phyloP scores from a whole-genome alignment of 2,329 filamentous ascomycete genomes.

The Fusarium palustre region DNA sequence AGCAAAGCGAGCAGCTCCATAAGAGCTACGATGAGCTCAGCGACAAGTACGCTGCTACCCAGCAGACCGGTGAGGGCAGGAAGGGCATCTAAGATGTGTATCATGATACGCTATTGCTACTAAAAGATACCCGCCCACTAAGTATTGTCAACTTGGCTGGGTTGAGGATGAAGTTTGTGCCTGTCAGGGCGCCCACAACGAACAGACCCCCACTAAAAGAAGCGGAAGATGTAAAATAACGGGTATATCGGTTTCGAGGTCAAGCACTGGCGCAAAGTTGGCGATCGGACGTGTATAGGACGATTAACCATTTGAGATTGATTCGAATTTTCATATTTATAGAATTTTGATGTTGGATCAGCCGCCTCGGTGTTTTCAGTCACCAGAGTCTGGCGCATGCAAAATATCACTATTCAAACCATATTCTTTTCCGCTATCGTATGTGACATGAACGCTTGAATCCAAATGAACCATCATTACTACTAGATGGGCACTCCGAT shows the following conservation, averaged over 20 bases:
- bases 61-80: constrained; percentile 63
- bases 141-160: neutral
- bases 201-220: constrained; percentile 13
- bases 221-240: constrained; percentile 34
- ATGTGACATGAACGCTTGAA: neutral
- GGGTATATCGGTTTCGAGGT: constrained; percentile 20
- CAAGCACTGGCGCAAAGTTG: constrained; percentile 36
- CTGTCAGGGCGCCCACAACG: constrained; percentile 29
- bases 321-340: constrained; percentile 27
- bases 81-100: constrained; percentile 64
- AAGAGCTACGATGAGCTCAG: constrained; percentile 88
- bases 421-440: neutral
- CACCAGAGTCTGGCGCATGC: neutral
- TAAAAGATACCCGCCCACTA: neutral
- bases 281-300: constrained; percentile 23
- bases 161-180: constrained; percentile 7
- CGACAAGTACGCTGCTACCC: constrained; percentile 78
- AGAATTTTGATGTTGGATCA: constrained; percentile 24
- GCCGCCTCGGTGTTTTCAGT: neutral
- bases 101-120: neutral
- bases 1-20: constrained; percentile 86
- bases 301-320: constrained; percentile 36
- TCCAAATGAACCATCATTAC: neutral
- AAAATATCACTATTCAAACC: constrained; percentile 5
- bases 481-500: neutral